A percentile compares a stretch with the other conserved stretches of the same genome.
phyloP scores from a whole-genome alignment of 2,329 filamentous ascomycete genomes.

The Bipolaris sorokiniana region DNA sequence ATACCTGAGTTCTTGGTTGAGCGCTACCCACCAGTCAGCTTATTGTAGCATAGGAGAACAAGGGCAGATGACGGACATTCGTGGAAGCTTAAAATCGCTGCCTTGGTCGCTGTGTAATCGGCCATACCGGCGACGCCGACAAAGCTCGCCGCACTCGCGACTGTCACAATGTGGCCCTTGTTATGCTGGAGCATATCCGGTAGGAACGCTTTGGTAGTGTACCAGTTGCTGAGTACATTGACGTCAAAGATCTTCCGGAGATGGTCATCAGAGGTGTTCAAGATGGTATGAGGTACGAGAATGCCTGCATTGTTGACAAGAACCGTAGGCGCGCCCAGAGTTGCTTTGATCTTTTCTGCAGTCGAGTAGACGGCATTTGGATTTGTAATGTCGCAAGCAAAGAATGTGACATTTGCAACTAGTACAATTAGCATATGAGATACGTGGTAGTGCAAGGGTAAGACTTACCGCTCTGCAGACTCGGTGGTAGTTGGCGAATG shows the following conservation, averaged over 20 bases:
- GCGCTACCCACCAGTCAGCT: constrained; percentile 16
- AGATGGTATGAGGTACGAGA: constrained; percentile 37
- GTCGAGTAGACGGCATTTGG: constrained; percentile 32
- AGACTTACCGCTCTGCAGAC: constrained; percentile 35
- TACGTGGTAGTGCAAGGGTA: neutral
- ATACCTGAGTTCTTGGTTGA: constrained; percentile 50
- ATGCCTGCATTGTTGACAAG: constrained; percentile 50
- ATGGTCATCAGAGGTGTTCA: constrained; percentile 38
- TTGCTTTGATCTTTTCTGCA: constrained; percentile 31
- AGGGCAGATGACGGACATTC: constrained; percentile 56
- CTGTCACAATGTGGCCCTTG: constrained; percentile 62
- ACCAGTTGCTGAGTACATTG: constrained; percentile 47
- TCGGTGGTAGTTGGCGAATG: constrained; percentile 37
- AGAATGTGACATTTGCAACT: constrained; percentile 42
- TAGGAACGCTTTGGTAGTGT: constrained; percentile 44
- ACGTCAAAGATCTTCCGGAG: constrained; percentile 46
- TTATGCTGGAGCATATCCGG: constrained; percentile 45
- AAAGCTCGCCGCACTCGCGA: constrained; percentile 62
- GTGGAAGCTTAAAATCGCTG: constrained; percentile 60
- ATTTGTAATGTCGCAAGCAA: constrained; percentile 44
- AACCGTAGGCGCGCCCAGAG: constrained; percentile 39
- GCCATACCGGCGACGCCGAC: constrained; percentile 56
- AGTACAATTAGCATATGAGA: neutral
- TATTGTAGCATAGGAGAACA: constrained; percentile 37
- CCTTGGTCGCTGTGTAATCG: constrained; percentile 61